Percentiles rank a stretch among this genome's conserved stretches.
Conservation (phyloP, 1,139 yeast species). For the Hyphopichia wangnamkhiaoensis region DNA sequence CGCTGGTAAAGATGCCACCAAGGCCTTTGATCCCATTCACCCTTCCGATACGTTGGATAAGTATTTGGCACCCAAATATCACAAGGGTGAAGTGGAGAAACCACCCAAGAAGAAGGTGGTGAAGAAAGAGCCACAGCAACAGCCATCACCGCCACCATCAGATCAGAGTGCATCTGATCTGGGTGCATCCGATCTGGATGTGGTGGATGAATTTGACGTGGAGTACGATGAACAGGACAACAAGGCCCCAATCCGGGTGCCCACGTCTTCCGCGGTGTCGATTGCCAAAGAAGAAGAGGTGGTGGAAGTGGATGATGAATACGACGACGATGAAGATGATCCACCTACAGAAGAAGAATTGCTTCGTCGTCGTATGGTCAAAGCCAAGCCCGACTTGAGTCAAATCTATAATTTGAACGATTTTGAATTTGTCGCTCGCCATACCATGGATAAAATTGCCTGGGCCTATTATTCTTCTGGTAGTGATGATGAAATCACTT, state of each 20-base stretch:
- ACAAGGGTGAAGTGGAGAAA: constrained; percentile 35
- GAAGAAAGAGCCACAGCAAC: constrained; percentile 2
- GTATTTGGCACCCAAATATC: constrained; percentile 34
- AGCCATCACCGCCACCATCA: constrained; percentile 4
- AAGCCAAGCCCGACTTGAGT: constrained; percentile 57
- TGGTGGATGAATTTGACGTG: constrained; percentile 47
- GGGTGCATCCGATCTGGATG: constrained; percentile 7
- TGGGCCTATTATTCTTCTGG: constrained; percentile 95
- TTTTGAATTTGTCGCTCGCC: constrained; percentile 77
- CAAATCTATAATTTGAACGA: constrained; percentile 72
- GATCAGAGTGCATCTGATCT: not conserved
- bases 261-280: constrained; percentile 6
- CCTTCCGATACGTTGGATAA: constrained; percentile 72
- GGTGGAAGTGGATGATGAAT: constrained; percentile 21
- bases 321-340: constrained; percentile 35
- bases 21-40: constrained; percentile 73
- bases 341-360: constrained; percentile 35
- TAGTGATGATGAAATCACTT: constrained; percentile 86
- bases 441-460: constrained; percentile 69
- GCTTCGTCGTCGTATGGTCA: constrained; percentile 22
- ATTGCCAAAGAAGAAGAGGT: constrained; percentile 2
- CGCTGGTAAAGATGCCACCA: constrained; percentile 63
- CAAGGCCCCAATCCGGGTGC: constrained; percentile 25
- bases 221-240: constrained; percentile 48
- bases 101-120: constrained; percentile 11